Conservation (phyloP, 495 filamentous ascomycete species). For the Penicillium turbatum region DNA sequence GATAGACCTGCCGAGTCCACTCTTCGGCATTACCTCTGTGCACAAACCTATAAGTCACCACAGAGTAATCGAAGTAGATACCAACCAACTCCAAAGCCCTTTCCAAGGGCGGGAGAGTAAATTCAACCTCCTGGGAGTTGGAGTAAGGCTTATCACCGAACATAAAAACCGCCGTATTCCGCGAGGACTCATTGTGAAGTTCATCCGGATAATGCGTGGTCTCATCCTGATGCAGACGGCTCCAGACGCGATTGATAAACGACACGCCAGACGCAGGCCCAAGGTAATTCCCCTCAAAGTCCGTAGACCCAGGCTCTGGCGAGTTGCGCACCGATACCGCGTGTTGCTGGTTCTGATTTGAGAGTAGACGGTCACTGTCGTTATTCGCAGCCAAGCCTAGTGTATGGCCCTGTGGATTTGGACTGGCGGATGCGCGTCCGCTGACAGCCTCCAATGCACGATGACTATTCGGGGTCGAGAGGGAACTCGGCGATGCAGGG, state of each 20-base stretch:
- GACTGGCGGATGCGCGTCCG: conserved; percentile 7
- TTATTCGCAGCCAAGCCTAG: conserved; percentile 1
- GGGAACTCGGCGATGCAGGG: conserved; percentile 23
- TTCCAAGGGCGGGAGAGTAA: conserved; percentile 35
- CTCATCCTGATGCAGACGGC: conserved; percentile 41
- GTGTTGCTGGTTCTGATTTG: conserved; percentile 2
- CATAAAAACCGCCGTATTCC: conserved; percentile 41
- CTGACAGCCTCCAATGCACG: conserved; percentile 7
- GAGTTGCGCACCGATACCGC: conserved; percentile 32
- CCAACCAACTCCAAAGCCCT: conserved; percentile 34
- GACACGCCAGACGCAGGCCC: conserved; percentile 45
- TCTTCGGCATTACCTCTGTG: conserved; percentile 38
- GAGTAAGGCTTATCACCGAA: conserved; percentile 45
- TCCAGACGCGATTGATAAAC: conserved; percentile 46
- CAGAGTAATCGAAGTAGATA: conserved; percentile 46
- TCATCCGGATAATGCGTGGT: conserved; percentile 31
- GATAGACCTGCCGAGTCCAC: conserved; percentile 40
- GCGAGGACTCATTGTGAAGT: conserved; percentile 32
- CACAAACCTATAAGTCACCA: conserved; percentile 47
- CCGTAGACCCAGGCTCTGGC: conserved; percentile 42
- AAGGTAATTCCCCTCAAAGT: conserved; percentile 46
- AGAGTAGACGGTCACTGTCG: conserved; percentile 12
- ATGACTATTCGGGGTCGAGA: neutral
- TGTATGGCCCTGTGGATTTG: conserved; percentile 10
- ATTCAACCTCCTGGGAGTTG: conserved; percentile 25